Evolutionary conservation across 345 rosid genomes (phyloP), one percentile per base, ranked within the genome.

Genomic region (sweet orange (Citrus sinensis)): DNA sequence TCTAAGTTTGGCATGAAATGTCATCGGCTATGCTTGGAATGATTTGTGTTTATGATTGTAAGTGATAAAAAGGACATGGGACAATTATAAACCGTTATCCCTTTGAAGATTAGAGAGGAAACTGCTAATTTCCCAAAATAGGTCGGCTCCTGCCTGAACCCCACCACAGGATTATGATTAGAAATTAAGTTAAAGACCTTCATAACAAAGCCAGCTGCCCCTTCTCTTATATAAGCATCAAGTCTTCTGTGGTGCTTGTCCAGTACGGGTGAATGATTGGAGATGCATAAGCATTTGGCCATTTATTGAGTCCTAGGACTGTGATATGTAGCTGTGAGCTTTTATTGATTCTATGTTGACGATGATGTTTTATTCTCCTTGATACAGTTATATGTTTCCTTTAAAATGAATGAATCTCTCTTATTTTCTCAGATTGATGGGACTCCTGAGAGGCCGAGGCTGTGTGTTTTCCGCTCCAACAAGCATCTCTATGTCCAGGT

Each of bases 401-500:
- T 4, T 63, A 22, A 29, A 62, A 51, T 22, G 59, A 10, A 72
- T 42, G 51, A 46, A 46, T 46, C 13, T 40, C 71, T 67, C 32
- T 64, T 32, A 4, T 70, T 46, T 8, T 67, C 22, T 73, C 85
- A 93, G 98, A 87, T 93, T 80, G 83, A 90, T 32, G 98, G 99
- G 40, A 93, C 95, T 30, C 78, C 90, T 3, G 99, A 93, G 75
- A 92, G 99, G 88, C 99, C 98, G 56, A 86, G 98, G 80, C 74
- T 96, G 9, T 82, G 90, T 29, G 94, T 96, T 7, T 96, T 86
- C 78, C 93, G 98, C 7, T 96, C 98, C 77, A 96, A 92, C 93
- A 94, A 92, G 83, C 97, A 92, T 86, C 85, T 96, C 22, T 92
- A 91, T 74, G 97, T 87, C 49, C 98, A 96, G 85, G 97, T 96